phyloP scores from a whole-genome alignment of 495 filamentous ascomycete genomes.

The Penicillium pulvis region DNA sequence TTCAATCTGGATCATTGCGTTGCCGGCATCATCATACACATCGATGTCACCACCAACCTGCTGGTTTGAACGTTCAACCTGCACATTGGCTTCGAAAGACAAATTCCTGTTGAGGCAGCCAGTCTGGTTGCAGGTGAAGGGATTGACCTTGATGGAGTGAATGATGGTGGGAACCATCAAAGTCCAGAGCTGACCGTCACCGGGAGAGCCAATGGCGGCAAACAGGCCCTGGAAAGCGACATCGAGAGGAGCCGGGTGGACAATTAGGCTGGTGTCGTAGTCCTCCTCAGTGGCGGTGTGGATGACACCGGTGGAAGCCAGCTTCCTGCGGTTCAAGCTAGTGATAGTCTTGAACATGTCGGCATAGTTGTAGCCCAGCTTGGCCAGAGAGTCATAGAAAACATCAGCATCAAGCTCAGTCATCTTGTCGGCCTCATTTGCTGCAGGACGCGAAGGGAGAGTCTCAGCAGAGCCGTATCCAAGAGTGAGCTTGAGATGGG shows the following conservation, averaged over 20 bases:
- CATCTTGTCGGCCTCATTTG: neutral
- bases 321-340: neutral
- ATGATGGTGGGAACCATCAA: constrained; percentile 2
- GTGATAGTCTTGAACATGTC: constrained; percentile 3
- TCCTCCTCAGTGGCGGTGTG: neutral
- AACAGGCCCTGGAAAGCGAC: constrained; percentile 1
- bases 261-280: neutral
- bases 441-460: neutral
- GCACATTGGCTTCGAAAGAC: constrained; percentile 1
- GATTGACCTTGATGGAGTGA: neutral
- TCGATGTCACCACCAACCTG: constrained; percentile 2
- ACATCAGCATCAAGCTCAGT: neutral
- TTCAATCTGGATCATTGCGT: constrained; percentile 7
- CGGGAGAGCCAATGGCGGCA: neutral
- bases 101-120: neutral
- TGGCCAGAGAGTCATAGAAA: constrained; percentile 1
- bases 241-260: constrained; percentile 7
- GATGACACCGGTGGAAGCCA: neutral
- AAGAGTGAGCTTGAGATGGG: neutral
- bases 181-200: constrained; percentile 3
- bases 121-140: neutral
- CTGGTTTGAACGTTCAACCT: neutral
- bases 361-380: constrained; percentile 4
- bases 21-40: constrained; percentile 1
- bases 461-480: neutral